Percentiles rank a stretch among this genome's conserved stretches.
Conservation (phyloP, 1,284 basidiomycete species). For the Ustilago bromivora region DNA sequence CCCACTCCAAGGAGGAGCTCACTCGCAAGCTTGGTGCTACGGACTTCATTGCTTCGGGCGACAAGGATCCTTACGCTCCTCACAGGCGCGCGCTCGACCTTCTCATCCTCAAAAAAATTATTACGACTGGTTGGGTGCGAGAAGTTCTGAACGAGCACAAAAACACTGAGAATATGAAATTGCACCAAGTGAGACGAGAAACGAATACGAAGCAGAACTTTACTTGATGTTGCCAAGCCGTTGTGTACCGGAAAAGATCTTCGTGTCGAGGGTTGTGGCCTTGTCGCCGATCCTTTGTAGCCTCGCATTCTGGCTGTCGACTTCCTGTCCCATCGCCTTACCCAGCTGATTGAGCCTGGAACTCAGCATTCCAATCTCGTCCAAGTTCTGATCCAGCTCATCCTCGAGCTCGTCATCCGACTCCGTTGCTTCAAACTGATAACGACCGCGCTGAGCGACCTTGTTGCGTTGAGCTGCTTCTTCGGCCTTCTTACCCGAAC, state of each 20-base stretch:
- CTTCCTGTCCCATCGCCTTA: constrained; percentile 78
- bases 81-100: constrained; percentile 71
- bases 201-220: not conserved
- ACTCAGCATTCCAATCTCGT: constrained; percentile 85
- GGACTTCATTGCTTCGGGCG: constrained; percentile 54
- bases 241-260: constrained; percentile 66
- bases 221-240: constrained; percentile 63
- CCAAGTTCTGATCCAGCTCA: constrained; percentile 88
- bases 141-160: not conserved
- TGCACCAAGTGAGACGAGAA: not conserved
- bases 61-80: constrained; percentile 44
- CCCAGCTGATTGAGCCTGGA: constrained; percentile 87
- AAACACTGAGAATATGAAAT: not conserved
- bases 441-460: constrained; percentile 80
- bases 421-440: constrained; percentile 92
- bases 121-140: no score
- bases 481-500: constrained; percentile 38
- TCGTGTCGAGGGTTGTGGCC: constrained; percentile 63
- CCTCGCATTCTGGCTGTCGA: constrained; percentile 65
- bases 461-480: constrained; percentile 42
- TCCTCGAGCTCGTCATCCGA: constrained; percentile 90
- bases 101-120: constrained; percentile 68
- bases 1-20: constrained; percentile 54
- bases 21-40: constrained; percentile 59
- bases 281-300: constrained; percentile 65